A percentile compares a stretch with the other conserved stretches of the same genome.
These are phyloP conservation scores for Blastocystis sp. DNA, from an alignment of 352 stramenopile genomes.

Conservation along the genomic window DNA sequence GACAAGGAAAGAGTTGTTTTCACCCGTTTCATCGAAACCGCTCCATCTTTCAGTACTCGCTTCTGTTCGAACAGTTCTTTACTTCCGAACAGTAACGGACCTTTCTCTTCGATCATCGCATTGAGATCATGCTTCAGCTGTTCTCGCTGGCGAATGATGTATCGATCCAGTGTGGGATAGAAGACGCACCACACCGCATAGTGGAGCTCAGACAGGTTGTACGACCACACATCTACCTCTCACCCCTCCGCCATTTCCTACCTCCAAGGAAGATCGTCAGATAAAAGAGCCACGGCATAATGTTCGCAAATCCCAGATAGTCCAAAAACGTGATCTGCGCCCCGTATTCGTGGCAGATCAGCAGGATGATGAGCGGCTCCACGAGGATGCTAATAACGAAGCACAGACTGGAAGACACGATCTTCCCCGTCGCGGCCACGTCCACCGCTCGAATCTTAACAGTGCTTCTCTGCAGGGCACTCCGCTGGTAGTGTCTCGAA, in stretches of 20 bases:
- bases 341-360: neutral
- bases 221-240: neutral
- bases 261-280: constrained; percentile 9
- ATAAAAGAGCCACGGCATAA: constrained; percentile 52
- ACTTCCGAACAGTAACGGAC: constrained; percentile 32
- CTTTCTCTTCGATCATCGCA: constrained; percentile 25
- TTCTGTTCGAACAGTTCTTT: constrained; percentile 41
- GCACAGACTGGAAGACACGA: constrained; percentile 13
- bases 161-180: neutral
- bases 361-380: constrained; percentile 2
- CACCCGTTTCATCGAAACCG: constrained; percentile 25
- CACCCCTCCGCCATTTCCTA: neutral
- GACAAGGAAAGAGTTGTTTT: constrained; percentile 8
- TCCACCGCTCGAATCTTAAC: constrained; percentile 59
- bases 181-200: neutral
- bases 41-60: constrained; percentile 51
- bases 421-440: constrained; percentile 35
- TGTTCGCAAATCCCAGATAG: constrained; percentile 14
- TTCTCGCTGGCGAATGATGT: constrained; percentile 29
- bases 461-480: constrained; percentile 4
- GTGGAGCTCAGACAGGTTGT: neutral
- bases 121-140: constrained; percentile 25
- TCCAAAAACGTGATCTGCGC: constrained; percentile 6
- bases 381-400: constrained; percentile 47
- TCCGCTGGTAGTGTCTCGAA: neutral